Evolutionary conservation across 2,329 filamentous ascomycete species (phyloP), one percentile per base, ranked within the genome.

Genomic region (Colletotrichum filicis): DNA sequence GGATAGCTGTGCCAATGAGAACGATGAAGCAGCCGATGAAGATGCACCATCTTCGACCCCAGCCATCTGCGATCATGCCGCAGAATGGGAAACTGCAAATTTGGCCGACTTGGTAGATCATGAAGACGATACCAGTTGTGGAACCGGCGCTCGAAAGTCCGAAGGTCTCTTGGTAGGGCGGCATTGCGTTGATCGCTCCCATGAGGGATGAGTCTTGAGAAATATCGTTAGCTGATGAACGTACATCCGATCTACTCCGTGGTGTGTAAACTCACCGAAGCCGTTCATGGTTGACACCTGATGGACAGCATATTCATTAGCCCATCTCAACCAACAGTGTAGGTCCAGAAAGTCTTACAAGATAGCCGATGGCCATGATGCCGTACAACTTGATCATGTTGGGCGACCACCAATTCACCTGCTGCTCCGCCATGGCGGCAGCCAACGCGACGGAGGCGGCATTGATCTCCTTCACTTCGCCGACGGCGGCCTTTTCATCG

Each of bases 31-130:
- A 85, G 8, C 87, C 87, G 53, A 86, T 81, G 64, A 87, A 87
- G 80, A 89, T 89, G 53, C 86, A 86, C 70, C 85, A 75, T 26
- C 86, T 82, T 68, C 88, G 84, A 57, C 88, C 88, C 78, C 82
- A 87, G 7, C 81, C 79, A 78, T 88, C 89, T 35, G 85, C 83
- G 9, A 85, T 78, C 35, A 88, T 80, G 35, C 84, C 84, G 66
- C 85, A 85, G 76, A 89, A 87, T 2, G 85, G 85, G 61, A 86
- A 85, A 0, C 85, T 85, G 5, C 83, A 83, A 35, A 88, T 87
- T 74, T 86, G 84, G 5, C 86, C 86, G 14, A 86, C 76, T 66
- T 87, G 82, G 79, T 86, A 86, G 68, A 86, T 85, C 74, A 87
- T 86, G 74, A 83, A 83, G 73, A 83, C 79, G 63, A 83, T 77